Conservation (phyloP, 106 monocot genomes). For the Acorus gramineus region DNA sequence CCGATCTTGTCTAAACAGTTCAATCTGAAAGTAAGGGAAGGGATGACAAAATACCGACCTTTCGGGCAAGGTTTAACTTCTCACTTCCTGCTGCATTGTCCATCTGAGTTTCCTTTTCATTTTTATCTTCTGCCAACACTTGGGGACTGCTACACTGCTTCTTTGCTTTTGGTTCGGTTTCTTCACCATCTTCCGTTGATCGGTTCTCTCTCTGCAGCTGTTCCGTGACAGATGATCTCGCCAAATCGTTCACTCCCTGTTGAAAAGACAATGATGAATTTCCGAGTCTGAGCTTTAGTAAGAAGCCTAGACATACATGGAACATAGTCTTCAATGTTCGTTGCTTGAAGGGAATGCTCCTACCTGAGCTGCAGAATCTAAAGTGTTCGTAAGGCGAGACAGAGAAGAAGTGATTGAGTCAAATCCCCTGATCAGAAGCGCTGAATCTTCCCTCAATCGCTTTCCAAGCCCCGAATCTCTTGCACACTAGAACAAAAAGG, state of each 20-base stretch:
- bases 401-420: slow-evolving; percentile 83
- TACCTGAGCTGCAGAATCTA: slow-evolving; percentile 62
- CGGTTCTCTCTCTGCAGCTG: slow-evolving; percentile 16
- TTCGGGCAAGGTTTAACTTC: slow-evolving; percentile 53
- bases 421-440: slow-evolving; percentile 72
- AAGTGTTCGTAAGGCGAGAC: slow-evolving; percentile 51
- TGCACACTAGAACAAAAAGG: slow-evolving; percentile 14
- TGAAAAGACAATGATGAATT: neutral
- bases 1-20: neutral
- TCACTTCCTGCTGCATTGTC: slow-evolving; percentile 13
- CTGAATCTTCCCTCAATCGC: slow-evolving; percentile 52
- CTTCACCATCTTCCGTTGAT: slow-evolving; percentile 17
- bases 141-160: slow-evolving; percentile 17
- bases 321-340: neutral
- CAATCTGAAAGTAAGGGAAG: neutral
- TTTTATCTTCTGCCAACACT: neutral
- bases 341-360: neutral
- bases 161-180: slow-evolving; percentile 35
- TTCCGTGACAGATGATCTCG: slow-evolving; percentile 27
- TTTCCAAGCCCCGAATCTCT: slow-evolving; percentile 41
- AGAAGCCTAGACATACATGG: neutral
- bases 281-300: too few relatives aligned
- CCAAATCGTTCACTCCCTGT: slow-evolving; percentile 48
- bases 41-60: slow-evolving; percentile 10
- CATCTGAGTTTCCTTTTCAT: neutral